Base-by-base conservation (phyloP, 192 early-diverging fungal genomes). In the Blastocladiella britannica region DNA sequence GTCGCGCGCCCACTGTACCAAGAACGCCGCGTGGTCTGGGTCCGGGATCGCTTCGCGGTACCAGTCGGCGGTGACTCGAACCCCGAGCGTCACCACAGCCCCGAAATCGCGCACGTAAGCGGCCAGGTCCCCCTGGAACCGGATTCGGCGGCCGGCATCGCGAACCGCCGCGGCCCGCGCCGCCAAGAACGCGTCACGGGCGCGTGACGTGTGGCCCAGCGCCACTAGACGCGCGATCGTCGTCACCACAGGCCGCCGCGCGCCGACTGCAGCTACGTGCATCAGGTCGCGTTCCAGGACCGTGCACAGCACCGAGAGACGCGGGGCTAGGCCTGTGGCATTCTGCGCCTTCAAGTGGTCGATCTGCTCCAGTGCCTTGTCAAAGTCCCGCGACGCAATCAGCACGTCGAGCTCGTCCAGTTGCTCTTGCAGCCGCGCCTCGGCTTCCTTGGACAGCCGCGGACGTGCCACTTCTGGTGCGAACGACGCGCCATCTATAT, bases 301-400 rank as follows among this genome's bases (percentile, higher is more conserved):
- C 15, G 37, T 20, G 3, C 15, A 9, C 2, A 47, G 37, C 37
- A 20, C 15, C 3, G 12, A 9, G 15, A 47, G 12, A 20, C 37
- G 37, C 7, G 37, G 15, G 37, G 37, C 15, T 9, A 47, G 37
- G 15, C n/a, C 15, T 20, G 37, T 20, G 37, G 12, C 15, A 20
- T 20, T 20, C n/a, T 47, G 37, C n/a, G n/a, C n/a, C n/a, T n/a
- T n/a, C 9, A 47, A 20, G 37, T 20, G 15, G 0, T 47, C 15
- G 37, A 47, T 47, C 9, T 20, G 9, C 37, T 47, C 15, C 12
- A 47, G 12, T 9, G 89, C 87, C n/a, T 67, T 62, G 30, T 86
- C 82, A 68, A 94, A 94, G 60, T 94, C 89, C 30, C 91, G 70
- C 27, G 87, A 78, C 0, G 91, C 92, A 72, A 98, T 92, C 26